Percentiles rank a stretch among this genome's conserved stretches.
phyloP scores from a whole-genome alignment of 2,329 filamentous ascomycete genomes.

The Nectriaceae sp. region DNA sequence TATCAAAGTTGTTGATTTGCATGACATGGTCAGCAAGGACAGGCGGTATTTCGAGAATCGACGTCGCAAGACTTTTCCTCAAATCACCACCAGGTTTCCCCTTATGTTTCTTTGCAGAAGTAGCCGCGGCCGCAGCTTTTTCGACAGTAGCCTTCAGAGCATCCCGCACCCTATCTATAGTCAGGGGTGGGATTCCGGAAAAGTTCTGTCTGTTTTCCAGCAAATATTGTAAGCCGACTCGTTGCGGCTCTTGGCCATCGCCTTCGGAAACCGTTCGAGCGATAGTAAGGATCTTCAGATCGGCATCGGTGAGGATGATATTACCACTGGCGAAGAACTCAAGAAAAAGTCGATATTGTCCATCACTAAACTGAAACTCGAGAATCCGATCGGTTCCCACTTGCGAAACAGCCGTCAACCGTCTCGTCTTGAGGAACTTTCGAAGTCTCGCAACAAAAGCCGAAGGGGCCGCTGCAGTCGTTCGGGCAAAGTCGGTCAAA shows the following conservation, averaged over 20 bases:
- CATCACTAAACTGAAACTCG: slow-evolving; percentile 90
- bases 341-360: slow-evolving; percentile 81
- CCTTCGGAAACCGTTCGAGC: slow-evolving; percentile 79
- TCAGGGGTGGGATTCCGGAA: slow-evolving; percentile 71
- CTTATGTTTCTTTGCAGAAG: slow-evolving; percentile 64
- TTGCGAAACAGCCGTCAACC: slow-evolving; percentile 79
- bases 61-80: slow-evolving; percentile 77
- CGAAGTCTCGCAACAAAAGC: slow-evolving; percentile 82
- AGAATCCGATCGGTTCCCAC: slow-evolving; percentile 93
- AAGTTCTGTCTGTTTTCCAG: slow-evolving; percentile 85
- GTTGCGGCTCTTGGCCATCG: slow-evolving; percentile 80
- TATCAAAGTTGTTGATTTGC: slow-evolving; percentile 68
- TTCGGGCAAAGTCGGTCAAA: slow-evolving; percentile 85
- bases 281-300: slow-evolving; percentile 79
- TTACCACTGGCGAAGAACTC: slow-evolving; percentile 98
- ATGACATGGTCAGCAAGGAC: slow-evolving; percentile 87
- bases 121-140: slow-evolving; percentile 51
- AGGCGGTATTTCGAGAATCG: slow-evolving; percentile 87
- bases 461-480: slow-evolving; percentile 82
- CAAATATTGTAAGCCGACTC: slow-evolving; percentile 76
- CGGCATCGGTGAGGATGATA: slow-evolving; percentile 84
- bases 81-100: slow-evolving; percentile 75
- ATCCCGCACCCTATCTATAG: slow-evolving; percentile 68
- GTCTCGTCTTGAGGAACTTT: slow-evolving; percentile 83
- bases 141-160: slow-evolving; percentile 69